Evolutionary conservation across 352 stramenopile species (phyloP).

Genomic region (Globisporangium parvum): DNA sequence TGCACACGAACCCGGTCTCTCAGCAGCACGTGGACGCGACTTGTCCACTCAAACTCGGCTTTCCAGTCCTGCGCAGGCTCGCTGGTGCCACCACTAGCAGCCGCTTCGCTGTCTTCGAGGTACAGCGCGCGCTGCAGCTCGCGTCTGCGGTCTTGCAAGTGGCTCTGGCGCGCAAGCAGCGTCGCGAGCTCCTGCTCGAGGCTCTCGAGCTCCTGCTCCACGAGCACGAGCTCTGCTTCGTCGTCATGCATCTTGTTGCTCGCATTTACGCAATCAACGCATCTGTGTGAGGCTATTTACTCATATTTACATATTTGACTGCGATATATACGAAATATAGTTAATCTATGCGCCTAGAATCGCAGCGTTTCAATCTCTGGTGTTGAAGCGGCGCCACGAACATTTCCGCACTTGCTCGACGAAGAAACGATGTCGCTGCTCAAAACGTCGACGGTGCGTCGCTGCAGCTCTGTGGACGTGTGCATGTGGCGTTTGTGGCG

Average conservation of each 20-base stretch:
- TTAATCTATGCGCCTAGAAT: too few species aligned
- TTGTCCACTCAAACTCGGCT: constrained; percentile 33
- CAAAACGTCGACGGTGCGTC: constrained; percentile 64
- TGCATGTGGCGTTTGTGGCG: background rate
- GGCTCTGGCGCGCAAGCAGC: constrained; percentile 43
- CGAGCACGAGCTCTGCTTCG: constrained; percentile 32
- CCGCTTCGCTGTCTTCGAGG: constrained; percentile 7
- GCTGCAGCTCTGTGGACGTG: background rate
- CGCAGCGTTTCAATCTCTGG: too few species aligned
- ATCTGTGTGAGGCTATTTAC: background rate
- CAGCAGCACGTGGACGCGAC: constrained; percentile 25
- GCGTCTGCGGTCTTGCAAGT: constrained; percentile 40
- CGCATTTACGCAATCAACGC: too few species aligned
- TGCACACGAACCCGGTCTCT: constrained; percentile 14
- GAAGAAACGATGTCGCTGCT: constrained; percentile 59
- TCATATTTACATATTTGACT: background rate
- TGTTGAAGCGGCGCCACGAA: too few species aligned
- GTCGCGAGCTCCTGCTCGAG: constrained; percentile 49
- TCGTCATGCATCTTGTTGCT: constrained; percentile 10
- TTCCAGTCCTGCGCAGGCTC: constrained; percentile 29
- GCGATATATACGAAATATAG: too few species aligned
- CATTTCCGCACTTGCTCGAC: background rate
- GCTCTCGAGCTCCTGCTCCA: constrained; percentile 47
- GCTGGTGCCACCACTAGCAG: background rate
- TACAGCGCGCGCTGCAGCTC: constrained; percentile 33